Percentiles rank a stretch among this genome's conserved stretches.
Conservation (phyloP, 208 protist species). For the Acanthamoeba sp. region DNA sequence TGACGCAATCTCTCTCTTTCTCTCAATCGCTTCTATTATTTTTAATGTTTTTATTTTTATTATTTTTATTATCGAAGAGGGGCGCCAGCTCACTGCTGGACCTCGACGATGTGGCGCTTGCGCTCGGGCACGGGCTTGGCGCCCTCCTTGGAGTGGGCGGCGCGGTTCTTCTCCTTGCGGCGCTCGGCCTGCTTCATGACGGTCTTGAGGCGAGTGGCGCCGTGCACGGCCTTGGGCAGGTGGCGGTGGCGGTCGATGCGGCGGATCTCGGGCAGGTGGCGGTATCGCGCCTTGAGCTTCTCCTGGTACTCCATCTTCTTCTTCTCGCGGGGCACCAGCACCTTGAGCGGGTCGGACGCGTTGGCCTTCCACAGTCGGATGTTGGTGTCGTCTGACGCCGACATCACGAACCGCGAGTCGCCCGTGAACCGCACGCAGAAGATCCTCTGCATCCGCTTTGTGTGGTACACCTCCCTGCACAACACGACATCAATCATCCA, state of each 20-base stretch:
- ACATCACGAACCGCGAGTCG: slow-evolving; percentile 96
- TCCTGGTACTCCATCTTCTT: slow-evolving; percentile 94
- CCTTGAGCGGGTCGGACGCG: slow-evolving; percentile 92
- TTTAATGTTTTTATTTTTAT: neutral
- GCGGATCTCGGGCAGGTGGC: slow-evolving; percentile 87
- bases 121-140: neutral
- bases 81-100: neutral
- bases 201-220: slow-evolving; percentile 75
- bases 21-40: neutral
- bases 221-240: slow-evolving; percentile 80
- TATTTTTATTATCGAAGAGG: neutral
- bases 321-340: slow-evolving; percentile 92
- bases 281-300: slow-evolving; percentile 86
- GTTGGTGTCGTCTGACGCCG: slow-evolving; percentile 97
- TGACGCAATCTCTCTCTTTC: neutral
- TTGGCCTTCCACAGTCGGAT: slow-evolving; percentile 97
- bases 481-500: too few species aligned
- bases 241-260: slow-evolving; percentile 82
- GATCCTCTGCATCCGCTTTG: slow-evolving; percentile 98
- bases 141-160: slow-evolving; percentile 76
- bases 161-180: slow-evolving; percentile 78
- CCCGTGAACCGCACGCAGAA: slow-evolving; percentile 94
- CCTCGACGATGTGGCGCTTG: slow-evolving; percentile 47
- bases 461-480: slow-evolving; percentile 97
- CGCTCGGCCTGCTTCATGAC: slow-evolving; percentile 76